phyloP scores from a whole-genome alignment of 345 rosid genomes.

The Aegle marmelos region DNA sequence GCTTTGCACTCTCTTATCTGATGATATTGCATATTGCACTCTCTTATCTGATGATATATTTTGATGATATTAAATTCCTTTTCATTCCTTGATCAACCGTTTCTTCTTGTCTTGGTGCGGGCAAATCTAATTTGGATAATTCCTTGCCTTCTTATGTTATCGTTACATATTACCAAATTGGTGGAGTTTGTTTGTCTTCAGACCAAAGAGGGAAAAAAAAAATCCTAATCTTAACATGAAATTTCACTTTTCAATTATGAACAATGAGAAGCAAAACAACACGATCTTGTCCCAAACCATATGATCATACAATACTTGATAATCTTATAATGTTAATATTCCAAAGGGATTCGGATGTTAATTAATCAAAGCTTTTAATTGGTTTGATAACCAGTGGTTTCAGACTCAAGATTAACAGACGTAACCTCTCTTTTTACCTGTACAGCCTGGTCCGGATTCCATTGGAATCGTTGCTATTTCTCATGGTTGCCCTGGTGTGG shows the following conservation, averaged over 20 bases:
- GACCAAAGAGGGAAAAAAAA: not conserved
- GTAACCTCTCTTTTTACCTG: not conserved
- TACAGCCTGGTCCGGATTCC: slow-evolving; percentile 99
- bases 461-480: slow-evolving; percentile 99
- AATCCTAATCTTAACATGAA: not conserved
- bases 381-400: not conserved
- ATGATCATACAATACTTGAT: not conserved
- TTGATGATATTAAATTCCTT: not conserved
- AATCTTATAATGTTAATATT: not conserved
- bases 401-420: not conserved
- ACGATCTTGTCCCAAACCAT: not conserved
- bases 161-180: not conserved
- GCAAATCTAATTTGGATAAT: not conserved
- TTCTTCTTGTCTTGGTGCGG: not conserved
- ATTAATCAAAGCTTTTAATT: not conserved
- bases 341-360: not conserved
- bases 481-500: slow-evolving; percentile 96
- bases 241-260: not conserved
- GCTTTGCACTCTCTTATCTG: not conserved
- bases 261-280: not conserved
- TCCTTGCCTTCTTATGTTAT: not conserved
- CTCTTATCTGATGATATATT: not conserved
- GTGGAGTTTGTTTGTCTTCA: not conserved
- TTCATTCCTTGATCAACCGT: not conserved
- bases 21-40: not conserved